phyloP scores from a whole-genome alignment of 2,329 filamentous ascomycete species.

The Orbilia blumenaviensis region DNA sequence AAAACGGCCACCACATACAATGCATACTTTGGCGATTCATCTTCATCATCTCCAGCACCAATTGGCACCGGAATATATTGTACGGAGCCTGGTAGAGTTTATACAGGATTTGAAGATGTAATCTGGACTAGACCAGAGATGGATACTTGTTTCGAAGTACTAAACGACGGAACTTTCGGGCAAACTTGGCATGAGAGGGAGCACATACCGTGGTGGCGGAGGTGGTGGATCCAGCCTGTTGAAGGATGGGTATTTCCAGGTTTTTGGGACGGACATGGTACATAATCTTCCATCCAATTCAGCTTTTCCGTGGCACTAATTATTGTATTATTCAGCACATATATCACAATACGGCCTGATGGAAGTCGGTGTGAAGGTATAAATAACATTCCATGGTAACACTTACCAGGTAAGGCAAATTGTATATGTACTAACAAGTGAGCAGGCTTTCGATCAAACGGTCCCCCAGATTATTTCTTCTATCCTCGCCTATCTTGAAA shows the following conservation, averaged over 20 bases:
- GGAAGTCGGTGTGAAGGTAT: constrained; percentile 72
- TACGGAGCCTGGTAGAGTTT: neutral
- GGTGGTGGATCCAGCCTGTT: neutral
- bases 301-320: neutral
- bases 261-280: constrained; percentile 74
- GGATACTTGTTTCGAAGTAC: constrained; percentile 29
- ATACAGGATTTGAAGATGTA: constrained; percentile 15
- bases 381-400: constrained; percentile 65
- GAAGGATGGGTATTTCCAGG: constrained; percentile 68
- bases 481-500: constrained; percentile 66
- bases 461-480: constrained; percentile 64
- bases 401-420: neutral
- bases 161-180: neutral
- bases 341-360: constrained; percentile 74
- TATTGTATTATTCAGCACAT: constrained; percentile 65
- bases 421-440: constrained; percentile 55
- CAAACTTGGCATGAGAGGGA: constrained; percentile 3
- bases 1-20: neutral
- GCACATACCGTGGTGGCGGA: neutral
- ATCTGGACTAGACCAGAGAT: neutral
- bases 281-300: neutral
- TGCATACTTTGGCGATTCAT: neutral
- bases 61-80: constrained; percentile 12
- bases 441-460: constrained; percentile 4
- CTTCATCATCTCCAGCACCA: neutral